Evolutionary conservation across 257 asterid genomes (phyloP).

Genomic region (Przewalskia tangutica): DNA sequence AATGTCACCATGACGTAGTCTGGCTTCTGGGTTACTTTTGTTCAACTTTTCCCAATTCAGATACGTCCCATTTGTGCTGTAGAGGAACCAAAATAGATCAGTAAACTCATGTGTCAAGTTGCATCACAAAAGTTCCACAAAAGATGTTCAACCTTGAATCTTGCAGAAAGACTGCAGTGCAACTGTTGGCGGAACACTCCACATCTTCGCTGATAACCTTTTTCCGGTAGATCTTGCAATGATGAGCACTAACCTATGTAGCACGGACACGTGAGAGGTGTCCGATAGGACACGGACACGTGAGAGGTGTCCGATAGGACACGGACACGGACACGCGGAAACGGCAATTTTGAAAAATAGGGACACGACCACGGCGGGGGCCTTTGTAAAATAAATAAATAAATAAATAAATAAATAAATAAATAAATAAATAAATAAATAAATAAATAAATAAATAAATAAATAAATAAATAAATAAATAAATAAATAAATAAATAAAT

Average conservation of each 20-base stretch:
- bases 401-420: too few species aligned
- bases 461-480: too few species aligned
- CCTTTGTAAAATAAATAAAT: too few species aligned
- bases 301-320: too few species aligned
- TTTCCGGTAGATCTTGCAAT: slow-evolving; percentile 78
- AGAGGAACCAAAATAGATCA: slow-evolving; percentile 23
- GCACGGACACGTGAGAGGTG: too few species aligned
- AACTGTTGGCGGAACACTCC: slow-evolving; percentile 25
- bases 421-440: too few species aligned
- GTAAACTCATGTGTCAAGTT: slow-evolving; percentile 10
- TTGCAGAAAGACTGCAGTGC: slow-evolving; percentile 54
- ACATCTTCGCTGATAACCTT: slow-evolving; percentile 29
- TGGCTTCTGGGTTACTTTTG: slow-evolving; percentile 58
- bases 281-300: too few species aligned
- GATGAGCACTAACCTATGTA: slow-evolving; percentile 77
- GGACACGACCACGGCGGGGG: too few species aligned
- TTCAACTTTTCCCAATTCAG: slow-evolving; percentile 72
- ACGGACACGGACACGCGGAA: too few species aligned
- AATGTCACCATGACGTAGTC: slow-evolving; percentile 81
- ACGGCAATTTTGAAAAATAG: too few species aligned
- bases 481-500: too few species aligned
- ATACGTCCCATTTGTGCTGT: slow-evolving; percentile 97
- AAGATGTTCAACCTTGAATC: slow-evolving; percentile 61
- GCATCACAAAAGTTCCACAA: slow-evolving; percentile 6
- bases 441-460: too few species aligned